phyloP scores from a whole-genome alignment of 2,329 filamentous ascomycete genomes.

The Trichoderma gracile region DNA sequence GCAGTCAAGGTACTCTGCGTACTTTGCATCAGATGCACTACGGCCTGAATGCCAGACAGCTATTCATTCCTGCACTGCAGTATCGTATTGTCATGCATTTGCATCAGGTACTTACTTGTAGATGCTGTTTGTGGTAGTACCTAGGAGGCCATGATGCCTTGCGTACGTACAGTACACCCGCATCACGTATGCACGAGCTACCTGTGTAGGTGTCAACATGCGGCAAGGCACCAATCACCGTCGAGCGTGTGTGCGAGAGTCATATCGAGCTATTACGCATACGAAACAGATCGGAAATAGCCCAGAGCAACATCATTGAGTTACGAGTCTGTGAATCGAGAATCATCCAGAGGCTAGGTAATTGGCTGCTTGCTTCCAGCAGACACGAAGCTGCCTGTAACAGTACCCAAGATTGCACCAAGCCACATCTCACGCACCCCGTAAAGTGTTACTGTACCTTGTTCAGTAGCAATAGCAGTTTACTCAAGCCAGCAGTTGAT shows the following conservation, averaged over 20 bases:
- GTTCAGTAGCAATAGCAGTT: too few species aligned
- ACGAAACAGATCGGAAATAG: not conserved
- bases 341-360: not conserved
- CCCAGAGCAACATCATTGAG: too few species aligned
- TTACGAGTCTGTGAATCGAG: not conserved
- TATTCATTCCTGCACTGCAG: not conserved
- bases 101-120: too few species aligned
- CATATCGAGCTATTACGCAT: slow-evolving; percentile 9
- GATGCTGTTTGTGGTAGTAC: too few species aligned
- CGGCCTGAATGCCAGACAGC: not conserved
- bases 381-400: too few species aligned
- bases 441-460: too few species aligned
- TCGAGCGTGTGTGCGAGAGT: not conserved
- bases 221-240: slow-evolving; percentile 8
- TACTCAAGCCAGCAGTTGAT: too few species aligned
- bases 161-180: not conserved
- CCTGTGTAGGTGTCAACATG: not conserved
- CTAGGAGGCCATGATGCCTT: not conserved
- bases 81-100: too few species aligned
- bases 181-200: not conserved
- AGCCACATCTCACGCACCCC: too few species aligned
- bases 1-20: not conserved
- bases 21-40: too few species aligned
- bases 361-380: not conserved
- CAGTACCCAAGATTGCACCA: too few species aligned